phyloP scores from a whole-genome alignment of 176 grass and related monocot genomes.

The Tillandsia leiboldiana region DNA sequence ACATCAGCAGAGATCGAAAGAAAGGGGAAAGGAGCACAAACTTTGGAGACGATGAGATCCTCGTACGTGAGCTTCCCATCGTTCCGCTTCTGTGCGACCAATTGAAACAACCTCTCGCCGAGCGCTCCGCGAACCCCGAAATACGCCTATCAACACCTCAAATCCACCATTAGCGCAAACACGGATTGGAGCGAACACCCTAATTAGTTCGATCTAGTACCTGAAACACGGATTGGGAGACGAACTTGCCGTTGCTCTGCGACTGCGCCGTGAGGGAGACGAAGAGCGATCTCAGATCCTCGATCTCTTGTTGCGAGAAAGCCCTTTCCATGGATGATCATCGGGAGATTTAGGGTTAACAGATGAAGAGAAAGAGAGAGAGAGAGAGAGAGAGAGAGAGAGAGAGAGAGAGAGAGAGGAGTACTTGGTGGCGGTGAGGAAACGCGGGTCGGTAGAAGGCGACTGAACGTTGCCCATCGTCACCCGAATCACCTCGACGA shows the following conservation, averaged over 20 bases:
- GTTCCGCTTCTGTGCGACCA: constrained; percentile 46
- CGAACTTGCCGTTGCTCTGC: constrained; percentile 36
- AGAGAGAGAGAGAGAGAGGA: background rate
- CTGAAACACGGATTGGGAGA: constrained; percentile 62
- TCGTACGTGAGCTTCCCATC: constrained; percentile 55
- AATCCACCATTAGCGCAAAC: background rate
- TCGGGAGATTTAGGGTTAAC: background rate
- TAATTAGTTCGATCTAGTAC: constrained; percentile 14
- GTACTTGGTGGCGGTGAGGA: constrained; percentile 52
- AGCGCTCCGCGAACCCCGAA: constrained; percentile 45
- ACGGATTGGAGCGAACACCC: background rate
- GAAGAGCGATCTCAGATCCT: constrained; percentile 51
- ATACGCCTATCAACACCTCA: constrained; percentile 35
- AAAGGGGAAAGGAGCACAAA: constrained; percentile 19
- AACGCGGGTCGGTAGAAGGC: constrained; percentile 25
- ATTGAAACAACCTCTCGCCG: constrained; percentile 57
- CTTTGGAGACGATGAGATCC: constrained; percentile 68
- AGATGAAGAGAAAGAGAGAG: background rate
- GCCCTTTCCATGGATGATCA: constrained; percentile 36
- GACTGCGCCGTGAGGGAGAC: constrained; percentile 55
- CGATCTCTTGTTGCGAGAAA: constrained; percentile 78
- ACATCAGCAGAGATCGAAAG: background rate
- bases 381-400: background rate
- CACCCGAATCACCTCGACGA: background rate
- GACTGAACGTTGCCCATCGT: constrained; percentile 75